phyloP scores from a whole-genome alignment of 1,284 basidiomycete species.

The Caloboletus inedulis region DNA sequence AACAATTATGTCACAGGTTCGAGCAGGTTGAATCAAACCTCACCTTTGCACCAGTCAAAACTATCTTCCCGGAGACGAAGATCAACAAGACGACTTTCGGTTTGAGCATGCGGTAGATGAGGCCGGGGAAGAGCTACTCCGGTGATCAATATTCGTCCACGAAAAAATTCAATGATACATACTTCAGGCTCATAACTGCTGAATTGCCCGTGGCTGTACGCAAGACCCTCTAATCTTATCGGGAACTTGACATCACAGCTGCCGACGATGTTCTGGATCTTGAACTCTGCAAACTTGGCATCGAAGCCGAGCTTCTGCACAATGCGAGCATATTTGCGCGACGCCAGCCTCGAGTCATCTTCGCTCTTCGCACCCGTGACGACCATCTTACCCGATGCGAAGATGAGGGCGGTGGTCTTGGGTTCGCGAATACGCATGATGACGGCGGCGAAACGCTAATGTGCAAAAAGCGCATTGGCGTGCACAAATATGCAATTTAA shows the following conservation, averaged over 20 bases:
- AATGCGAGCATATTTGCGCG: conserved; percentile 98
- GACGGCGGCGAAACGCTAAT: conserved; percentile 98
- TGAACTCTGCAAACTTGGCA: conserved; percentile 99
- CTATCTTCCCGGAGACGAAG: conserved; percentile 99
- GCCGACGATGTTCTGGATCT: conserved; percentile 99
- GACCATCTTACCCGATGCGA: conserved; percentile 99
- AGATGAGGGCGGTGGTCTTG: conserved; percentile 99
- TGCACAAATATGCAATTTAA: conserved; percentile 44
- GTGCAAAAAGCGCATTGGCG: conserved; percentile 58
- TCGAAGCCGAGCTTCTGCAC: conserved; percentile 99
- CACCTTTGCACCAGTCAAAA: conserved; percentile 98
- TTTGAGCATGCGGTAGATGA: conserved; percentile 99
- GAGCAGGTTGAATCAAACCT: conserved; percentile 17
- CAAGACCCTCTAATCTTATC: conserved; percentile 95
- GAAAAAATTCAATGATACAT: conserved; percentile 28
- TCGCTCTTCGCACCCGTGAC: conserved; percentile 99
- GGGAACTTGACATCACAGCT: conserved; percentile 99
- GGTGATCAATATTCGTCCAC: conserved; percentile 2
- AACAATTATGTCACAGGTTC: conserved; percentile 39
- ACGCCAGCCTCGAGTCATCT: conserved; percentile 95
- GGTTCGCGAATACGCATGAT: conserved; percentile 99
- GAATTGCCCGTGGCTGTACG: conserved; percentile 98
- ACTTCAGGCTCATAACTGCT: conserved; percentile 98
- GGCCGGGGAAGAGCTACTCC: conserved; percentile 89
- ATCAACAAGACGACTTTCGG: conserved; percentile 98